Evolutionary conservation across 805 yeast species (phyloP).

Genomic region (Metschnikowia koreensis): DNA sequence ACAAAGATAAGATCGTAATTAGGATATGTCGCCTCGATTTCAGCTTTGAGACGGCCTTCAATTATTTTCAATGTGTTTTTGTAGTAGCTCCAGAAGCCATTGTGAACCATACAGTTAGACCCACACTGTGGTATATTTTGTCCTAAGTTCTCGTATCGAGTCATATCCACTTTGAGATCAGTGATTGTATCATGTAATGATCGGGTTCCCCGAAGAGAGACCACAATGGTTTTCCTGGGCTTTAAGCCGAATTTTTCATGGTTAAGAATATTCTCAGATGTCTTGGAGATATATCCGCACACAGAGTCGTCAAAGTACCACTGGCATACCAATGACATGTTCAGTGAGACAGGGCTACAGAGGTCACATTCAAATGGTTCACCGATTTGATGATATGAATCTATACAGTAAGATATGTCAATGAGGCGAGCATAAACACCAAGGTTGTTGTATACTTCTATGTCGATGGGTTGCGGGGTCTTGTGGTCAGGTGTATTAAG

Average conservation of each 20-base stretch:
- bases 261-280: constrained; percentile 26
- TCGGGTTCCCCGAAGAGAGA: constrained; percentile 44
- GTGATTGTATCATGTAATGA: constrained; percentile 39
- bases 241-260: constrained; percentile 8
- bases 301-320: constrained; percentile 37
- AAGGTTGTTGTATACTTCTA: constrained; percentile 26
- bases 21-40: constrained; percentile 14
- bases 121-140: constrained; percentile 28
- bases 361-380: constrained; percentile 41
- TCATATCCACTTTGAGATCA: constrained; percentile 40
- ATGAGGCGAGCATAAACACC: constrained; percentile 41
- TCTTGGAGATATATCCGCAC: constrained; percentile 39
- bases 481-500: background rate
- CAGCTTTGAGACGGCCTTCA: constrained; percentile 18
- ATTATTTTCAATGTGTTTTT: constrained; percentile 27
- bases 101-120: constrained; percentile 37
- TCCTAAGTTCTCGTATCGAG: constrained; percentile 24
- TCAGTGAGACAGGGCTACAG: constrained; percentile 30
- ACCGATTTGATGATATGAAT: constrained; percentile 26
- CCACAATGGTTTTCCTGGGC: constrained; percentile 27
- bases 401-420: constrained; percentile 45
- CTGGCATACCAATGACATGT: constrained; percentile 37
- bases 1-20: constrained; percentile 21
- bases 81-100: constrained; percentile 32
- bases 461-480: constrained; percentile 21